Percentiles rank a stretch among this genome's conserved stretches.
Conservation (phyloP, 2,329 filamentous ascomycete genomes). For the Cytospora leucostoma region DNA sequence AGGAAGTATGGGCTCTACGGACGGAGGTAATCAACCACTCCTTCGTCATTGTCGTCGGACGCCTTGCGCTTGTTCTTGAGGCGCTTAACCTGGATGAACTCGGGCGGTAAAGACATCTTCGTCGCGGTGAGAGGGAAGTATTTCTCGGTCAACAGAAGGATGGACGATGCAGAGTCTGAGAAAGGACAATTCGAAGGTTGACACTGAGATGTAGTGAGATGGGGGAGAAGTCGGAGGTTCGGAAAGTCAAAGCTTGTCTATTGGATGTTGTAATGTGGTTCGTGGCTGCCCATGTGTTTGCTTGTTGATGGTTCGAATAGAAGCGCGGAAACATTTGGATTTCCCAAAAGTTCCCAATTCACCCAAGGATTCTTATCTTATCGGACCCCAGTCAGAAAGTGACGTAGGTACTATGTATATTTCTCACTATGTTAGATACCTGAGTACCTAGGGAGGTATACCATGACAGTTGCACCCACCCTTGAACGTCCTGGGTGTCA, state of each 20-base stretch:
- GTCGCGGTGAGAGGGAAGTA: background rate
- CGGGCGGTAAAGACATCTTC: slow-evolving; percentile 58
- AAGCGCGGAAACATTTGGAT: background rate
- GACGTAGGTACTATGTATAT: background rate
- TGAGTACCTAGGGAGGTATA: too few relatives aligned
- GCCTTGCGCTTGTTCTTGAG: slow-evolving; percentile 49
- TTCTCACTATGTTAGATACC: background rate
- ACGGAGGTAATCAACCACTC: slow-evolving; percentile 59
- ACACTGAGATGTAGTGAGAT: background rate
- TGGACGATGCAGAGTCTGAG: background rate
- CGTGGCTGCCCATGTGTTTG: background rate
- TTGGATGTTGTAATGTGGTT: background rate
- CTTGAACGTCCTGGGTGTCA: too few relatives aligned
- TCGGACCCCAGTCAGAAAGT: background rate
- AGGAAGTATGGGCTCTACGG: slow-evolving; percentile 33
- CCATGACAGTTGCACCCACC: too few relatives aligned
- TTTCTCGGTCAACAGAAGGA: background rate
- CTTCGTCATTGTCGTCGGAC: slow-evolving; percentile 53
- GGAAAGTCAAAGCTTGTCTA: background rate
- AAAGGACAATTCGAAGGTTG: background rate
- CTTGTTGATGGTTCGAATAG: background rate
- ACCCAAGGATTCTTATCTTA: background rate
- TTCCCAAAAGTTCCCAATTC: background rate
- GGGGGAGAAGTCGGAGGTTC: background rate
- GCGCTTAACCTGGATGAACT: slow-evolving; percentile 59